A percentile compares a stretch with the other conserved stretches of the same genome.
phyloP scores from a whole-genome alignment of 768 basidiomycete species.

The Boletus rubroflammeus region DNA sequence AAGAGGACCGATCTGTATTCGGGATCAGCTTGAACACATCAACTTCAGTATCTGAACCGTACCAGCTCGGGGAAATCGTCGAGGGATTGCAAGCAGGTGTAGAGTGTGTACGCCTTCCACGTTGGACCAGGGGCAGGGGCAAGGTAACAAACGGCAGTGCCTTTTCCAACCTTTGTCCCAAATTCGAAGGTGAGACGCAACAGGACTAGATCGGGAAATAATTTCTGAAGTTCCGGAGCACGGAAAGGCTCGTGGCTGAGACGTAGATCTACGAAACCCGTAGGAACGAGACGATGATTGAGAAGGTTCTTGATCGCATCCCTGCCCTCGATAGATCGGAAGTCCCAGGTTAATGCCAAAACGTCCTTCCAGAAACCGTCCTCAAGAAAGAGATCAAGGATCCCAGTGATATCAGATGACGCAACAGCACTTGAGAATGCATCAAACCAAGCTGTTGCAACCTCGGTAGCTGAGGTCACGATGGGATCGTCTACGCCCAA shows the following conservation, averaged over 20 bases:
- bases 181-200: slow-evolving; percentile 56
- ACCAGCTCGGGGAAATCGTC: slow-evolving; percentile 52
- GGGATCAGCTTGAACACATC: neutral
- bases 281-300: slow-evolving; percentile 34
- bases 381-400: slow-evolving; percentile 28
- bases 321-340: slow-evolving; percentile 45
- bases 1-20: slow-evolving; percentile 34
- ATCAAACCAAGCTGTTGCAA: slow-evolving; percentile 26
- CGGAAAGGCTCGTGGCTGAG: slow-evolving; percentile 25
- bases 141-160: slow-evolving; percentile 52
- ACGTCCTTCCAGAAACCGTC: slow-evolving; percentile 50
- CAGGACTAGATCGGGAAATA: slow-evolving; percentile 56
- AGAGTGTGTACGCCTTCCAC: slow-evolving; percentile 62
- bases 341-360: slow-evolving; percentile 52
- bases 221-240: slow-evolving; percentile 33
- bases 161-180: slow-evolving; percentile 44
- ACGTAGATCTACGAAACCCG: slow-evolving; percentile 14
- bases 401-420: slow-evolving; percentile 12
- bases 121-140: slow-evolving; percentile 39
- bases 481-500: slow-evolving; percentile 24
- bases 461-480: slow-evolving; percentile 16
- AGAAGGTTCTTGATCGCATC: slow-evolving; percentile 39
- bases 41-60: neutral
- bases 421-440: slow-evolving; percentile 22
- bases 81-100: slow-evolving; percentile 58